A percentile compares a stretch with the other conserved stretches of the same genome.
Evolutionary conservation across 2,329 filamentous ascomycete genomes (phyloP).

Genomic region (Xylaria sp.): DNA sequence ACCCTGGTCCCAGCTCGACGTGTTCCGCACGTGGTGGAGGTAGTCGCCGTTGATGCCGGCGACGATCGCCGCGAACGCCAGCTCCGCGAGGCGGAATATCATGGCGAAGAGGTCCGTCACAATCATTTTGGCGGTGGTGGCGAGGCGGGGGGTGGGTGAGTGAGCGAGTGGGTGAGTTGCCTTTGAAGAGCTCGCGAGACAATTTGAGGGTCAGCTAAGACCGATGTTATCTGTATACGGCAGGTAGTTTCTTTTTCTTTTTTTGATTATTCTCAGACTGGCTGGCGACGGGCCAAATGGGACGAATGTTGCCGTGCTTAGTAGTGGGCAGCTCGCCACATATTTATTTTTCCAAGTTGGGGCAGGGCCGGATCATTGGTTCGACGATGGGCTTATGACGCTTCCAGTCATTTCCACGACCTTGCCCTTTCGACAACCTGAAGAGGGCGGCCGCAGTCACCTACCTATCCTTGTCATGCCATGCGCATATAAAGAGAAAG

Average conservation of each 20-base stretch:
- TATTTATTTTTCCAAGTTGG: background rate
- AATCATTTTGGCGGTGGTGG: constrained; percentile 45
- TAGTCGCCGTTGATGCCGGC: constrained; percentile 70
- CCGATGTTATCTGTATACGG: too few relatives aligned
- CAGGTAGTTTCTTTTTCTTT: too few relatives aligned
- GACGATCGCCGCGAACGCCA: constrained; percentile 73
- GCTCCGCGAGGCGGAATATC: constrained; percentile 62
- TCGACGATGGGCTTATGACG: background rate
- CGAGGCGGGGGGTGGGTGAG: too few relatives aligned
- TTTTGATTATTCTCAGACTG: too few relatives aligned
- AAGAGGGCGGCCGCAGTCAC: background rate
- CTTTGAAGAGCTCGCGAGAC: background rate
- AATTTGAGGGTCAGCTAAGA: background rate
- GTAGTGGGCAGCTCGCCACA: background rate
- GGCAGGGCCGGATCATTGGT: background rate
- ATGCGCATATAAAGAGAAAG: background rate
- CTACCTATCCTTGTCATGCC: background rate
- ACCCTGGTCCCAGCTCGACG: constrained; percentile 57
- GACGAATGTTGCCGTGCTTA: background rate
- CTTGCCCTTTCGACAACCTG: background rate
- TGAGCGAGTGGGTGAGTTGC: too few relatives aligned
- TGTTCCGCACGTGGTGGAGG: constrained; percentile 53
- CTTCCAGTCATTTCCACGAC: background rate
- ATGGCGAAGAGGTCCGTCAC: constrained; percentile 58
- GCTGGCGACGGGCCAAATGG: background rate